phyloP scores from a whole-genome alignment of 192 early-diverging fungal genomes.

The Rhizoclosmatium globosum region DNA sequence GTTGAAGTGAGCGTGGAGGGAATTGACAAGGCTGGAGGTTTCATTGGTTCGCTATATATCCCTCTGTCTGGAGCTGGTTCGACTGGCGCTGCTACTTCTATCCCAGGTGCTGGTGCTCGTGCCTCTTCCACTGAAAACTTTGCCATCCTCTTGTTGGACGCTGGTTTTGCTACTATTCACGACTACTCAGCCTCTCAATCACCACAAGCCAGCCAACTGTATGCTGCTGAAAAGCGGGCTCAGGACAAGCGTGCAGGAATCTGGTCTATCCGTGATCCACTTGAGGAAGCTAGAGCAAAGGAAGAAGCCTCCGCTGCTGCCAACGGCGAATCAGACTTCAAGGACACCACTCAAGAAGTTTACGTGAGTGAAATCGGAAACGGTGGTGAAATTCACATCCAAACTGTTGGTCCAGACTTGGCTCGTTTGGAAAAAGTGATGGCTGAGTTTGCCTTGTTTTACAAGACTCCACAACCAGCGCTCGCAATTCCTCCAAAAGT shows the following conservation, averaged over 20 bases:
- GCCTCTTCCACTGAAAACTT: slow-evolving; percentile 66
- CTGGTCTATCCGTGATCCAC: slow-evolving; percentile 70
- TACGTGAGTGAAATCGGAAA: slow-evolving; percentile 60
- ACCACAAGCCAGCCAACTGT: slow-evolving; percentile 71
- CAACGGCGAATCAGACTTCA: slow-evolving; percentile 38
- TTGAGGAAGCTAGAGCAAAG: slow-evolving; percentile 55
- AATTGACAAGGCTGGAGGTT: slow-evolving; percentile 90
- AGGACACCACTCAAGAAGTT: slow-evolving; percentile 45
- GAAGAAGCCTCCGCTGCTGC: slow-evolving; percentile 48
- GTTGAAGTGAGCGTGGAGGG: slow-evolving; percentile 90
- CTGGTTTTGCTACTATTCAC: slow-evolving; percentile 86
- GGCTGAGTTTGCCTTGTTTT: slow-evolving; percentile 75
- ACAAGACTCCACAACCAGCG: slow-evolving; percentile 48
- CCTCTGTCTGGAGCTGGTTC: slow-evolving; percentile 18
- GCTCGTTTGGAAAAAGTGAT: slow-evolving; percentile 81
- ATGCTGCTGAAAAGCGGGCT: slow-evolving; percentile 81
- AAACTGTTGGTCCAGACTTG: slow-evolving; percentile 76
- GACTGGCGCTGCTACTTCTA: neutral
- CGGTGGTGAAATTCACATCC: slow-evolving; percentile 61
- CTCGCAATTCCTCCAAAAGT: slow-evolving; percentile 60
- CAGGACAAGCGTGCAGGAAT: slow-evolving; percentile 73
- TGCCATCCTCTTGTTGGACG: slow-evolving; percentile 75
- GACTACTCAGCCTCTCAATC: slow-evolving; percentile 87
- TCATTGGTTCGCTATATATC: slow-evolving; percentile 86
- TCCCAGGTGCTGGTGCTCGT: slow-evolving; percentile 5